Evolutionary conservation across 306 rosid genomes (phyloP).

Genomic region (Glycyrrhiza uralensis): DNA sequence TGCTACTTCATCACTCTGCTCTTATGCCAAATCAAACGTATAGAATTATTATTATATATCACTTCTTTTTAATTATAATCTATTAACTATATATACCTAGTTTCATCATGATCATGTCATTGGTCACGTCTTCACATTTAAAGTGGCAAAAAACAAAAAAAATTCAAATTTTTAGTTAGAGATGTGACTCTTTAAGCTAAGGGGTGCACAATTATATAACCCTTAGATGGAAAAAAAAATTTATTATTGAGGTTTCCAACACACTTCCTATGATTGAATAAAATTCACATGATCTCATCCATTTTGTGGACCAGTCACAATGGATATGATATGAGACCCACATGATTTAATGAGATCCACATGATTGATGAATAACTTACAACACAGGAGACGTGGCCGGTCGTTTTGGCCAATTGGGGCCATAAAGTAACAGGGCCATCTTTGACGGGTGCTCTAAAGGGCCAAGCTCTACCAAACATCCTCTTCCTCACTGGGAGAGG

Average conservation of each 20-base stretch:
- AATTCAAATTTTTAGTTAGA: no score
- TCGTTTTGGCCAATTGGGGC: constrained; percentile 38
- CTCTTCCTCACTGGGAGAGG: constrained; percentile 58
- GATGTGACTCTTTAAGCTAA: no score
- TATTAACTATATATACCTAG: not conserved
- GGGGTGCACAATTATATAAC: no score
- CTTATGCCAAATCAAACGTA: constrained; percentile 18
- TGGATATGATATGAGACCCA: no score
- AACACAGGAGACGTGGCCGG: not conserved
- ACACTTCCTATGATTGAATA: no score
- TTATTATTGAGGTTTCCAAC: no score
- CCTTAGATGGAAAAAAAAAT: no score
- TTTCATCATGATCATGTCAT: no score
- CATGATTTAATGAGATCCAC: no score
- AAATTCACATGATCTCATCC: no score
- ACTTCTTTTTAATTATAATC: not conserved
- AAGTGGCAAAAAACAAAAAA: not conserved
- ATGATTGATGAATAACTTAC: constrained; percentile 17
- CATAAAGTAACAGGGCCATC: constrained; percentile 62
- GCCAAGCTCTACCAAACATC: constrained; percentile 87
- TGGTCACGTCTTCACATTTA: not conserved
- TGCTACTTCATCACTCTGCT: constrained; percentile 65
- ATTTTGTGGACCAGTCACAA: no score
- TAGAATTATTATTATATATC: not conserved
- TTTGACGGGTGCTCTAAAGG: constrained; percentile 49